These are phyloP conservation scores for Solanum bulbocastanum DNA, from an alignment of 257 asterid genomes.

Conservation along the genomic window DNA sequence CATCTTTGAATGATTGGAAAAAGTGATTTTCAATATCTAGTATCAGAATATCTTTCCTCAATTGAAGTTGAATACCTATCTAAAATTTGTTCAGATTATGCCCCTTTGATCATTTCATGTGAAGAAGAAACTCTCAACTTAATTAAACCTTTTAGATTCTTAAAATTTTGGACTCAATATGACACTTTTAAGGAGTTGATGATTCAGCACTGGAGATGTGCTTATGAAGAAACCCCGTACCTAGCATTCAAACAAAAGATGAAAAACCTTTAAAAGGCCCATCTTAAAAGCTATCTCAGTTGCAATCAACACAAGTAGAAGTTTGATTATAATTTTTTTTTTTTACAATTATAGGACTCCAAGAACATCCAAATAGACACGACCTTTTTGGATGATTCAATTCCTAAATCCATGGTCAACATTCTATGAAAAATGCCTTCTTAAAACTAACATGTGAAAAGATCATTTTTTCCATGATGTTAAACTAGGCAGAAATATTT, in stretches of 20 bases:
- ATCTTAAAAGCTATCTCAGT: background rate
- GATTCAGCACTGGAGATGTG: background rate
- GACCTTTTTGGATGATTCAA: background rate
- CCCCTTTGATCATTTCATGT: no score
- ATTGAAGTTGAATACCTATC: no score
- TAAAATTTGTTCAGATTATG: no score
- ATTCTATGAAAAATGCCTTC: background rate
- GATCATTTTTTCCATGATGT: background rate
- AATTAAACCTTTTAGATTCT: no score
- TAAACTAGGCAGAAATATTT: background rate
- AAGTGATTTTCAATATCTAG: no score
- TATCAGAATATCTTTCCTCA: no score
- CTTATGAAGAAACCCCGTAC: no score
- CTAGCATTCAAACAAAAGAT: no score
- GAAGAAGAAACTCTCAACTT: no score
- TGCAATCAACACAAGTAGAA: background rate
- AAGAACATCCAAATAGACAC: slow-evolving; percentile 1
- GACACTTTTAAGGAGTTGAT: background rate
- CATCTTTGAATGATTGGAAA: no score
- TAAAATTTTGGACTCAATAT: no score
- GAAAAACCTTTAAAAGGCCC: background rate
- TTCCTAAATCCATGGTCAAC: background rate
- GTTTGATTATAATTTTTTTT: background rate
- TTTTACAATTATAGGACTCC: background rate
- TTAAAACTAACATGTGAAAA: background rate